Base-by-base conservation (phyloP, 1,284 basidiomycete species). In the Laetiporus sulphureus region DNA sequence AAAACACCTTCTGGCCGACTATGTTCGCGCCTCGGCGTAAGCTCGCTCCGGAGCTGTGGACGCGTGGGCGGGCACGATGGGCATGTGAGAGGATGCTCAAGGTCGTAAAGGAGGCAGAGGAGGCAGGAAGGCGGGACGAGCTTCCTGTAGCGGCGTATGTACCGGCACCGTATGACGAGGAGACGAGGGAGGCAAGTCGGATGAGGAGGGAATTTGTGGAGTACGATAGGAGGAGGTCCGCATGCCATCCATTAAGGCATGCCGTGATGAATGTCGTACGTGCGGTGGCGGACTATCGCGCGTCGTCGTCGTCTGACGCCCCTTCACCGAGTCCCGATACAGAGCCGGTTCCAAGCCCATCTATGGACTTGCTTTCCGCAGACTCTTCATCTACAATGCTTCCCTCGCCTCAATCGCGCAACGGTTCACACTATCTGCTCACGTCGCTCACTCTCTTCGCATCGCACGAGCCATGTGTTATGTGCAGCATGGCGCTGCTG, bases 391-490 rank as follows among this genome's bases (percentile, higher is more conserved):
- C 42, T 25, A 13, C 41, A 5, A 24, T 38, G n/a, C 18, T 22
- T 11, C 19, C 22, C 3, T 15, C 40, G 8, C n/a, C 31, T 1
- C 43, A 41, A 29, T 32, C 47, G 19, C 41, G 38, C 0, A 89
- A 87, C 54, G 84, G 85, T 11, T 68, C 77, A 3, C 82, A 85
- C 57, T 97, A 96, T 63, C 80, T 96, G 23, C 72, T 96, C 29
- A 96, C 91, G 0, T 78, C 79, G 0, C 72, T 83, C 20, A 79
- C 81, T 2, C 67, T 96, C 18, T 96, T 96, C 66, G 77, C 80
- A 38, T 90, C 90, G 2, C 93, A 97, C 61, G 93, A 97, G 55
- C 93, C 94, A 2, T 97, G 94, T 55, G 75, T 96, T 44, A 91
- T 96, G 87, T 97, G 94, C 60, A 78, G 81, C 50, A 97, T 97